Evolutionary conservation across 2,329 filamentous ascomycete genomes (phyloP).

Genomic region (Beauveria asiatica): DNA sequence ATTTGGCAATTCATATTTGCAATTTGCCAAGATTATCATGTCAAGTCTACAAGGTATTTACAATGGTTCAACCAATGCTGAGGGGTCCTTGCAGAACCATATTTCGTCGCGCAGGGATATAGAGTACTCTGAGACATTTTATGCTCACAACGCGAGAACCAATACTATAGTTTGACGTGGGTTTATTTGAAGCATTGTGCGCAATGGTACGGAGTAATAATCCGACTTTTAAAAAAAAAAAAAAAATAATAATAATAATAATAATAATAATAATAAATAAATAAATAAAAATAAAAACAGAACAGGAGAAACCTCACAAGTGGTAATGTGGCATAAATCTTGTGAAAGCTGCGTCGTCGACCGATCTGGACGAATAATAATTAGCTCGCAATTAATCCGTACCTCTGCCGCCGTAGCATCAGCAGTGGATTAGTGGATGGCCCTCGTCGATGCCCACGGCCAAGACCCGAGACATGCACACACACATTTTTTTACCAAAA

Average conservation of each 20-base stretch:
- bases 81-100: background rate
- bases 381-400: background rate
- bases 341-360: background rate
- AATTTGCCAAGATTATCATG: background rate
- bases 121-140: background rate
- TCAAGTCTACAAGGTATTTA: background rate
- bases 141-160: background rate
- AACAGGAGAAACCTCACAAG: background rate
- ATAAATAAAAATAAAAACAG: background rate
- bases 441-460: background rate
- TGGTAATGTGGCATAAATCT: background rate
- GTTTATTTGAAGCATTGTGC: background rate
- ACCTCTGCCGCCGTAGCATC: conserved; percentile 3
- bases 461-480: conserved; percentile 9
- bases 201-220: background rate
- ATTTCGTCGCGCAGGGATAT: background rate
- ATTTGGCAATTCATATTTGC: background rate
- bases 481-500: background rate
- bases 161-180: background rate
- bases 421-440: background rate
- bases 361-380: background rate
- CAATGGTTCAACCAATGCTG: background rate
- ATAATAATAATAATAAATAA: too few relatives aligned
- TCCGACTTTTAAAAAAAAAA: too few relatives aligned
- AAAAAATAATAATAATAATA: too few relatives aligned